These are phyloP conservation scores for Sarocladium brachiariae DNA, from an alignment of 2,329 filamentous ascomycete species.

Conservation along the genomic window DNA sequence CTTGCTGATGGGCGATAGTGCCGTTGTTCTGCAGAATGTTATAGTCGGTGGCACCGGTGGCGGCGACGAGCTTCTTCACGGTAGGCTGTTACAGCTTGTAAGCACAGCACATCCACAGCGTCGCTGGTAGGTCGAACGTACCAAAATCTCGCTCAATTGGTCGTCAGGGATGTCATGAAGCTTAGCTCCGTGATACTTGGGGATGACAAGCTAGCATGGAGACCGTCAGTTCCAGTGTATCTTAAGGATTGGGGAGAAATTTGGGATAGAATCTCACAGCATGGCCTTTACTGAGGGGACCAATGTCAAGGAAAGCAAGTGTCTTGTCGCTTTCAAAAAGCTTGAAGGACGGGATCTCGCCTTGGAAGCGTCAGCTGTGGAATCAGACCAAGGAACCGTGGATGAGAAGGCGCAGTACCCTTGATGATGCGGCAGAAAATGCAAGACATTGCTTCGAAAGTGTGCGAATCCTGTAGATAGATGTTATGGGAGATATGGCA, in stretches of 20 bases:
- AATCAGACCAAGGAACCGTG: no score
- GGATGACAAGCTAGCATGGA: slow-evolving; percentile 73
- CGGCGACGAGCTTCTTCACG: slow-evolving; percentile 77
- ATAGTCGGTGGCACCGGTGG: slow-evolving; percentile 71
- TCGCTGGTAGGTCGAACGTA: slow-evolving; percentile 23
- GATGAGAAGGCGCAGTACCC: no score
- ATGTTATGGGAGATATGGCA: neutral
- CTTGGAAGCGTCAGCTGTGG: slow-evolving; percentile 36
- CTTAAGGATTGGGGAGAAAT: neutral
- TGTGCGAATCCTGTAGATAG: neutral
- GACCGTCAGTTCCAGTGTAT: no score
- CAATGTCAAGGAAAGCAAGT: slow-evolving; percentile 93
- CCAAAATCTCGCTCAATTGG: slow-evolving; percentile 72
- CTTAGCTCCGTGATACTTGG: slow-evolving; percentile 90
- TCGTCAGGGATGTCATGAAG: slow-evolving; percentile 91
- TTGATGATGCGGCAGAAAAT: slow-evolving; percentile 99
- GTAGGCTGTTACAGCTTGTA: slow-evolving; percentile 22
- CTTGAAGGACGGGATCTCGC: slow-evolving; percentile 94
- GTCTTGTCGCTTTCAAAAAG: slow-evolving; percentile 92
- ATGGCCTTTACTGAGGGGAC: slow-evolving; percentile 80
- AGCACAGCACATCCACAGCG: neutral
- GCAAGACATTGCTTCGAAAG: slow-evolving; percentile 42
- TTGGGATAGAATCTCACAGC: slow-evolving; percentile 54
- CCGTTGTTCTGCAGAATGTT: slow-evolving; percentile 98
- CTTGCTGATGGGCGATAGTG: slow-evolving; percentile 79